A percentile compares a stretch with the other conserved stretches of the same genome.
Conservation (phyloP, 352 stramenopile genomes). For the Blastocystis sp. region DNA sequence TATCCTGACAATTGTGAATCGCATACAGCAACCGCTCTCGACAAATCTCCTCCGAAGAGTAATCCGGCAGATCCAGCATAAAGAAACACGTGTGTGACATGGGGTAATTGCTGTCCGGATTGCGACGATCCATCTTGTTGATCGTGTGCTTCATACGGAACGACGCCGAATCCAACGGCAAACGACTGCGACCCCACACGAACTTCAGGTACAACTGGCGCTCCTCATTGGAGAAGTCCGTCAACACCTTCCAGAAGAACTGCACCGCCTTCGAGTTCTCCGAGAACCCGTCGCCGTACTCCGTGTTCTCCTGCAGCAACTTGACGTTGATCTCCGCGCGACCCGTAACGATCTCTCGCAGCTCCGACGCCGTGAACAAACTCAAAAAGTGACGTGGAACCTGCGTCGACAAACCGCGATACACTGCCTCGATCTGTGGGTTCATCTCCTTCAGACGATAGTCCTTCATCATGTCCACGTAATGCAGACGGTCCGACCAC, state of each 20-base stretch:
- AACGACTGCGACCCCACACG: conserved; percentile 72
- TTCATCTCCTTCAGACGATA: conserved; percentile 56
- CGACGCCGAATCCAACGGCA: conserved; percentile 64
- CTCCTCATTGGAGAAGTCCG: conserved; percentile 74
- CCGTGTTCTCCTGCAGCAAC: conserved; percentile 61
- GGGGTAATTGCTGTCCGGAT: conserved; percentile 65
- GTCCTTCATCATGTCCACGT: conserved; percentile 52
- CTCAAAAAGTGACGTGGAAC: conserved; percentile 75
- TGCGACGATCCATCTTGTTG: conserved; percentile 53
- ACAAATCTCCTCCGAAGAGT: conserved; percentile 65
- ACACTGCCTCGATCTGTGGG: conserved; percentile 62
- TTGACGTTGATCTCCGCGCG: conserved; percentile 59
- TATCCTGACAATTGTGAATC: conserved; percentile 83
- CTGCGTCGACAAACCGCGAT: conserved; percentile 69
- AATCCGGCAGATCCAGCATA: conserved; percentile 65
- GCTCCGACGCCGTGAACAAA: conserved; percentile 60
- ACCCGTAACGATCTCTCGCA: conserved; percentile 60
- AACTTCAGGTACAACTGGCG: conserved; percentile 78
- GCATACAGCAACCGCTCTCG: conserved; percentile 69
- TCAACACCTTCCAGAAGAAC: conserved; percentile 78
- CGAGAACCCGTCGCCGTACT: conserved; percentile 76
- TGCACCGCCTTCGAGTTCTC: conserved; percentile 71
- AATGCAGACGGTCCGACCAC: conserved; percentile 54
- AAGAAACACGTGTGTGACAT: conserved; percentile 71
- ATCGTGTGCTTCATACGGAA: conserved; percentile 67